Evolutionary conservation across 352 stramenopile genomes (phyloP).

Genomic region (Phytopythium ostracodes): DNA sequence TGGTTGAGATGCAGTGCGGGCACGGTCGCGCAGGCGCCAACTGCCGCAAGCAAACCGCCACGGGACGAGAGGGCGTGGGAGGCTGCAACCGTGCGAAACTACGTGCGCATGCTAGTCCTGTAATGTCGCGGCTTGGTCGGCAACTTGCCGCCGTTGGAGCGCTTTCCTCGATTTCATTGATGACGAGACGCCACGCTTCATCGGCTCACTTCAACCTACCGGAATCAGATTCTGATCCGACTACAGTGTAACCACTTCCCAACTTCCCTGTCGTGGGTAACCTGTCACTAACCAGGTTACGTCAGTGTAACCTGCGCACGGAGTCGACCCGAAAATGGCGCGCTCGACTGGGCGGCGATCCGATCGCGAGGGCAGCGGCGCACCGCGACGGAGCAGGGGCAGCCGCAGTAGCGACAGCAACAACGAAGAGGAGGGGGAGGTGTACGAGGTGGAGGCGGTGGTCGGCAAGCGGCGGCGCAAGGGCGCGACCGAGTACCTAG

Average conservation of each 20-base stretch:
- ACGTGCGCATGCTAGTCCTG: no score
- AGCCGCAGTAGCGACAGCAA: neutral
- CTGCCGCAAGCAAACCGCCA: no score
- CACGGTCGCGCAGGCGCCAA: no score
- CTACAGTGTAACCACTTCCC: neutral
- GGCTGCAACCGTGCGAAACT: no score
- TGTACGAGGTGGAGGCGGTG: slow-evolving; percentile 5
- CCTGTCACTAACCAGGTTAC: neutral
- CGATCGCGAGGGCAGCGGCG: neutral
- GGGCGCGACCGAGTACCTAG: slow-evolving; percentile 1
- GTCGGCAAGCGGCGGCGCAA: neutral
- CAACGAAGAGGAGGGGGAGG: neutral
- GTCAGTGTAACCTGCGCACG: neutral
- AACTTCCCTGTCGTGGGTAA: no score
- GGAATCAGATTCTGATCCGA: neutral
- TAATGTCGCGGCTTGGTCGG: no score
- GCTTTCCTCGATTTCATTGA: no score
- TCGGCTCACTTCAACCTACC: neutral
- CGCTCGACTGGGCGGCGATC: neutral
- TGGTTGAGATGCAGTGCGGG: no score
- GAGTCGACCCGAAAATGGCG: neutral
- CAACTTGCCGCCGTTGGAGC: no score
- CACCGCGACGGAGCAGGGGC: neutral
- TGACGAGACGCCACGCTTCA: no score
- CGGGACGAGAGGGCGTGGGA: no score